Evolutionary conservation across 1,139 yeast genomes (phyloP).

Genomic region (Eremothecium cymbalariae): DNA sequence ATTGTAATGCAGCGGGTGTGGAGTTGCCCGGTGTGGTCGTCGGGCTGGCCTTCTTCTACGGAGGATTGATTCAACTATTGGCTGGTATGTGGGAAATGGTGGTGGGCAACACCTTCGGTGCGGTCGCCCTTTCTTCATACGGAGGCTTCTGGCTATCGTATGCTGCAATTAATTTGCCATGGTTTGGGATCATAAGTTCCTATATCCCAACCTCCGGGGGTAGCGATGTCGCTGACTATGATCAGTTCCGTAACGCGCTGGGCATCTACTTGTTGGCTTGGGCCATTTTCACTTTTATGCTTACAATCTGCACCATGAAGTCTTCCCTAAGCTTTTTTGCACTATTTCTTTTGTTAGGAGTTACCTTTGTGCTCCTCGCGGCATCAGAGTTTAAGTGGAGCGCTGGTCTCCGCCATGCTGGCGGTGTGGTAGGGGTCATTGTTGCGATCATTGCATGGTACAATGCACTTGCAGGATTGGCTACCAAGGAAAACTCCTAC

Average conservation of each 20-base stretch:
- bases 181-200: constrained; percentile 55
- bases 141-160: constrained; percentile 69
- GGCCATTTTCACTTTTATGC: constrained; percentile 58
- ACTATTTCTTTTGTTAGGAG: constrained; percentile 49
- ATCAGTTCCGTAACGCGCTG: constrained; percentile 39
- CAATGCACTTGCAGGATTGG: constrained; percentile 69
- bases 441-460: constrained; percentile 69
- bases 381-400: constrained; percentile 46
- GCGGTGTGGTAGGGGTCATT: constrained; percentile 58
- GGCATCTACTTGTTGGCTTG: constrained; percentile 60
- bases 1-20: constrained; percentile 44
- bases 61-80: constrained; percentile 66
- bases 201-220: constrained; percentile 34
- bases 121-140: constrained; percentile 56
- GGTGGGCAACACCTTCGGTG: constrained; percentile 67
- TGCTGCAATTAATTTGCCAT: constrained; percentile 52
- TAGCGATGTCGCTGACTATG: too few relatives aligned
- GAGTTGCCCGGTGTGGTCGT: constrained; percentile 46
- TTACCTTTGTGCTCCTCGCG: constrained; percentile 59
- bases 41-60: constrained; percentile 77
- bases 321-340: constrained; percentile 61
- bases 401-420: constrained; percentile 43
- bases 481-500: constrained; percentile 55
- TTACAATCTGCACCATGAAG: constrained; percentile 53
- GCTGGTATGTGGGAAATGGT: constrained; percentile 61